Conservation (phyloP, 2,329 filamentous ascomycete genomes). For the Cercospora beticola region DNA sequence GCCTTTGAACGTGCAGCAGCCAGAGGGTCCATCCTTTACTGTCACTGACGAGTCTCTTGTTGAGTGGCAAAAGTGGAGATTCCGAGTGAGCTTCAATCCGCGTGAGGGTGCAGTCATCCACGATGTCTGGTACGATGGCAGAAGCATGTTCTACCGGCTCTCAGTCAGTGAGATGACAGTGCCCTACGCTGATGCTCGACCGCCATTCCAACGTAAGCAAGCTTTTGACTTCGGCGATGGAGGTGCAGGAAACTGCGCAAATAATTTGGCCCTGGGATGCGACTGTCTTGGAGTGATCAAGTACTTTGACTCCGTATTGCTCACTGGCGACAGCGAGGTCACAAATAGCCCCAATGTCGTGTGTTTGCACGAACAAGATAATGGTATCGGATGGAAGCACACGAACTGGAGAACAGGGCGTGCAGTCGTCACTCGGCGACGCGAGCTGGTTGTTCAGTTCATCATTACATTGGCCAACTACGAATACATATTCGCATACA, state of each 20-base stretch:
- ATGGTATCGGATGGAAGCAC: constrained; percentile 69
- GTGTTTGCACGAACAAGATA: constrained; percentile 69
- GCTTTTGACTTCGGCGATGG: constrained; percentile 72
- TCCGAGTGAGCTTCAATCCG: constrained; percentile 68
- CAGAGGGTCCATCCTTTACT: constrained; percentile 65
- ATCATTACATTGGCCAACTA: constrained; percentile 68
- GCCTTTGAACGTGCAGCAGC: constrained; percentile 70
- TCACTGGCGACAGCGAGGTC: constrained; percentile 56
- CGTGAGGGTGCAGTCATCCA: constrained; percentile 70
- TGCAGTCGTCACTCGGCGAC: constrained; percentile 60
- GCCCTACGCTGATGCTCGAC: constrained; percentile 62
- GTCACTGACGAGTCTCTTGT: constrained; percentile 50
- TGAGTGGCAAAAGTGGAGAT: constrained; percentile 55
- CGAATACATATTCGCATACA: constrained; percentile 65
- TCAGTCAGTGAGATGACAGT: constrained; percentile 64
- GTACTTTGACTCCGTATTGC: constrained; percentile 60
- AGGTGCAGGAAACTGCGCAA: constrained; percentile 65
- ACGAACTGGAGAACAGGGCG: constrained; percentile 65
- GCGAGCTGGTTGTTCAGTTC: constrained; percentile 65
- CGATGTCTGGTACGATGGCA: constrained; percentile 65
- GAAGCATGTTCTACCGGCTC: constrained; percentile 65
- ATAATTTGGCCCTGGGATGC: constrained; percentile 66
- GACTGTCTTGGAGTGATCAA: constrained; percentile 60
- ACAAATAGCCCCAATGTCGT: constrained; percentile 59
- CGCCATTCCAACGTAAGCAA: constrained; percentile 67